phyloP scores from a whole-genome alignment of 768 basidiomycete species.

The Lactarius sanguifluus region DNA sequence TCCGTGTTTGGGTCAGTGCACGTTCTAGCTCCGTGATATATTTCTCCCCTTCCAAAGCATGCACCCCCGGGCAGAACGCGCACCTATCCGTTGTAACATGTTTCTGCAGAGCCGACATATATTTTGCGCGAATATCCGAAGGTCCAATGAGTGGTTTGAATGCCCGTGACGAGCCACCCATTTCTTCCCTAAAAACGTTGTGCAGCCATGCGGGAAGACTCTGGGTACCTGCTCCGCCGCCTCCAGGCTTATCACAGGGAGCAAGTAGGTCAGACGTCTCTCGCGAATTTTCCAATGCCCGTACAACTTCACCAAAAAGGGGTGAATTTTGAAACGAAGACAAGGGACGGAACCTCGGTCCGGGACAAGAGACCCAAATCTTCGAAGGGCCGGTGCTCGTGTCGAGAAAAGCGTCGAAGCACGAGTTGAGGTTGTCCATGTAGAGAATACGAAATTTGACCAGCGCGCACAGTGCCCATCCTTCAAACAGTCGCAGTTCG shows the following conservation, averaged over 20 bases:
- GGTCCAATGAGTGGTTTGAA: not conserved
- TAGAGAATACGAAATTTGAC: not conserved
- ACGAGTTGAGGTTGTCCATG: not conserved
- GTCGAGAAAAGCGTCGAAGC: not conserved
- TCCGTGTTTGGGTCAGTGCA: not conserved
- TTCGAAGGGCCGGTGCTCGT: not conserved
- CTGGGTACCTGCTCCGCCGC: not conserved
- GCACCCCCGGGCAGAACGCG: not conserved
- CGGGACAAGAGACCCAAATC: not conserved
- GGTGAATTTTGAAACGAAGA: too few species aligned
- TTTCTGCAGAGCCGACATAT: not conserved
- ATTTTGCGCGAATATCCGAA: not conserved
- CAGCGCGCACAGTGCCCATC: conserved; percentile 3
- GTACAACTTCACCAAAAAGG: too few species aligned
- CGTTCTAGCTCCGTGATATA: not conserved
- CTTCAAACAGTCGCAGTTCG: conserved; percentile 1
- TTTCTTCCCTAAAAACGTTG: not conserved
- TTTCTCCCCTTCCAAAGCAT: not conserved
- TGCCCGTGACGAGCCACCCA: not conserved
- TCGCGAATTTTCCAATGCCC: not conserved
- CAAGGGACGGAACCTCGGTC: too few species aligned
- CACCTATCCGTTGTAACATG: not conserved
- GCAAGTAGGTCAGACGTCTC: not conserved
- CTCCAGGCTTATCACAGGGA: not conserved
- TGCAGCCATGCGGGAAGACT: not conserved